Conservation (phyloP, 768 basidiomycete genomes). For the Collybia sp. region DNA sequence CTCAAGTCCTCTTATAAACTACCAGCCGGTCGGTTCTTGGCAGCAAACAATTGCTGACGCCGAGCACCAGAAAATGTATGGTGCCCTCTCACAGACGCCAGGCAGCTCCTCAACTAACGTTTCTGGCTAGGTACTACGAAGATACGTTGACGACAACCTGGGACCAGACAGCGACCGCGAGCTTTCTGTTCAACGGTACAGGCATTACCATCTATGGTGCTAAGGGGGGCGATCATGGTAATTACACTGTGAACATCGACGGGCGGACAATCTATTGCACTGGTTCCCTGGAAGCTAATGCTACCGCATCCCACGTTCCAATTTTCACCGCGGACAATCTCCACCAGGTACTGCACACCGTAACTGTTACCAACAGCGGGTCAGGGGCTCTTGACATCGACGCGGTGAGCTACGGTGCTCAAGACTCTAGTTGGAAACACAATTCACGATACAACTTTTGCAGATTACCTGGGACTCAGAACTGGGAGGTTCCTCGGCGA, state of each 20-base stretch:
- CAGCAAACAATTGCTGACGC: slow-evolving; percentile 6
- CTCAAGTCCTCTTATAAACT: slow-evolving; percentile 19
- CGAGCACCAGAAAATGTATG: slow-evolving; percentile 9
- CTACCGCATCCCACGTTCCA: slow-evolving; percentile 17
- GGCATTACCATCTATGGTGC: slow-evolving; percentile 32
- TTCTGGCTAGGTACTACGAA: slow-evolving; percentile 26
- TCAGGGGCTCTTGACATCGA: slow-evolving; percentile 29
- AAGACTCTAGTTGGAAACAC: not conserved
- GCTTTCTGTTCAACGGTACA: slow-evolving; percentile 33
- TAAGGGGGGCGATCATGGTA: slow-evolving; percentile 28
- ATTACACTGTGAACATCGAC: slow-evolving; percentile 27
- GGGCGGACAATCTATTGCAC: slow-evolving; percentile 9
- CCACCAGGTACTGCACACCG: slow-evolving; percentile 19
- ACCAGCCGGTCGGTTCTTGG: slow-evolving; percentile 16
- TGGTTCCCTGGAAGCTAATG: slow-evolving; percentile 10
- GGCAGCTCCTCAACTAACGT: too few relatives aligned
- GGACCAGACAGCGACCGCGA: slow-evolving; percentile 18
- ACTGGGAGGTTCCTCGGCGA: slow-evolving; percentile 2
- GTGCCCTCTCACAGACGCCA: not conserved
- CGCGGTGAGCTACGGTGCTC: slow-evolving; percentile 15
- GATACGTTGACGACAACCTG: slow-evolving; percentile 29
- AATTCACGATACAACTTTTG: not conserved
- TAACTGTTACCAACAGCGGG: slow-evolving; percentile 16
- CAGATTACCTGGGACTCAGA: slow-evolving; percentile 17
- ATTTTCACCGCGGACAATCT: slow-evolving; percentile 25